These are phyloP conservation scores for Pinus albicaulis DNA, from an alignment of 75 land plant species.

Conservation along the genomic window DNA sequence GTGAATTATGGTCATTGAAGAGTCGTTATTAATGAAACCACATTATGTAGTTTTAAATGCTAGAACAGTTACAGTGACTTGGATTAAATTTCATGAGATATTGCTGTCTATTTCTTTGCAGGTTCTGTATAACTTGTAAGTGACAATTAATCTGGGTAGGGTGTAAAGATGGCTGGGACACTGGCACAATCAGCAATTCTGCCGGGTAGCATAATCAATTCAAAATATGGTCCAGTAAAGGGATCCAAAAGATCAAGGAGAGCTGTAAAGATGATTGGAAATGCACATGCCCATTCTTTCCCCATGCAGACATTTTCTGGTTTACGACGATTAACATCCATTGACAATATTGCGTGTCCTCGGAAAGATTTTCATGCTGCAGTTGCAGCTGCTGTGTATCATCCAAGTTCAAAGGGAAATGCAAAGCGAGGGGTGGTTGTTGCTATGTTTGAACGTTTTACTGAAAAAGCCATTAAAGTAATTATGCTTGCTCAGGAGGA, in stretches of 20 bases:
- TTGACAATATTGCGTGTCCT: slow-evolving; percentile 1
- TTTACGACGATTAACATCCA: background rate
- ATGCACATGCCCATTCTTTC: background rate
- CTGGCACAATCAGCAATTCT: slow-evolving; percentile 14
- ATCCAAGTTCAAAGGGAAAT: slow-evolving; percentile 4
- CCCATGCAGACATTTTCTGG: slow-evolving; percentile 4
- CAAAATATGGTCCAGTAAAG: background rate
- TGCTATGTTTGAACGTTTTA: slow-evolving; percentile 54
- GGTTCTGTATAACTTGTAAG: background rate
- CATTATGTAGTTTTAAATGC: background rate
- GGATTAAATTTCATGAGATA: background rate
- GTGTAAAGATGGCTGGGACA: slow-evolving; percentile 16
- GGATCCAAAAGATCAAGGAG: slow-evolving; percentile 9
- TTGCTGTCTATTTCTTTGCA: background rate
- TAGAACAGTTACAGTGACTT: background rate
- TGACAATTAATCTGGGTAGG: background rate
- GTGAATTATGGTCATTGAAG: background rate
- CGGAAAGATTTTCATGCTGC: slow-evolving; percentile 1
- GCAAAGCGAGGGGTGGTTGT: slow-evolving; percentile 29
- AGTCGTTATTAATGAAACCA: background rate
- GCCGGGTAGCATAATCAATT: slow-evolving; percentile 2
- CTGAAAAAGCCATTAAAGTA: slow-evolving; percentile 56
- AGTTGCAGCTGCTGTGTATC: slow-evolving; percentile 11
- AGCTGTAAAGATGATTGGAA: slow-evolving; percentile 1
- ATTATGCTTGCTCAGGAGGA: slow-evolving; percentile 61